phyloP scores from a whole-genome alignment of 306 rosid species.

The Begonia fuchsioides region DNA sequence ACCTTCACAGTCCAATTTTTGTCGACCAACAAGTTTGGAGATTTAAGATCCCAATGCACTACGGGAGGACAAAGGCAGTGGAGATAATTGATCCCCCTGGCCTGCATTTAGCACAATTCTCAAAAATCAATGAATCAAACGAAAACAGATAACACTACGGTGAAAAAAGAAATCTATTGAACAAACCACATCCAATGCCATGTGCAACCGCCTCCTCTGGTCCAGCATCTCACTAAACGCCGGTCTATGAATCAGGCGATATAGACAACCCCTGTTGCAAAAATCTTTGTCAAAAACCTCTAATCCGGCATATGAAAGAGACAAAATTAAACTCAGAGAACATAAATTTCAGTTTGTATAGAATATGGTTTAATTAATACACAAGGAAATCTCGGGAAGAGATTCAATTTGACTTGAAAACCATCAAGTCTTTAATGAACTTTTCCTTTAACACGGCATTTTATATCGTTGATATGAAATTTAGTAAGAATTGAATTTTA shows the following conservation, averaged over 20 bases:
- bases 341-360: too few relatives aligned
- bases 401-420: too few relatives aligned
- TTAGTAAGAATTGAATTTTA: too few relatives aligned
- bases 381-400: too few relatives aligned
- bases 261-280: conserved; percentile 70
- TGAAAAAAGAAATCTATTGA: conserved; percentile 2
- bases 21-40: conserved; percentile 89
- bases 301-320: too few relatives aligned
- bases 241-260: conserved; percentile 79
- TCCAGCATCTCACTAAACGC: conserved; percentile 68
- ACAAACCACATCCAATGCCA: conserved; percentile 93
- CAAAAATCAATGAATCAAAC: background rate
- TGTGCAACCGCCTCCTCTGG: conserved; percentile 66
- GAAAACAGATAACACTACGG: background rate
- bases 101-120: conserved; percentile 29
- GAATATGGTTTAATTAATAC: too few relatives aligned
- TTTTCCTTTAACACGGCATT: too few relatives aligned
- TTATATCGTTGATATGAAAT: too few relatives aligned
- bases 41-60: conserved; percentile 96
- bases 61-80: conserved; percentile 86
- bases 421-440: too few relatives aligned
- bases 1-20: conserved; percentile 96
- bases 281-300: background rate
- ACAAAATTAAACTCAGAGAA: too few relatives aligned
- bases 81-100: conserved; percentile 94